These are phyloP conservation scores for Leccinum uliginosum DNA, from an alignment of 768 basidiomycete species.

Conservation along the genomic window DNA sequence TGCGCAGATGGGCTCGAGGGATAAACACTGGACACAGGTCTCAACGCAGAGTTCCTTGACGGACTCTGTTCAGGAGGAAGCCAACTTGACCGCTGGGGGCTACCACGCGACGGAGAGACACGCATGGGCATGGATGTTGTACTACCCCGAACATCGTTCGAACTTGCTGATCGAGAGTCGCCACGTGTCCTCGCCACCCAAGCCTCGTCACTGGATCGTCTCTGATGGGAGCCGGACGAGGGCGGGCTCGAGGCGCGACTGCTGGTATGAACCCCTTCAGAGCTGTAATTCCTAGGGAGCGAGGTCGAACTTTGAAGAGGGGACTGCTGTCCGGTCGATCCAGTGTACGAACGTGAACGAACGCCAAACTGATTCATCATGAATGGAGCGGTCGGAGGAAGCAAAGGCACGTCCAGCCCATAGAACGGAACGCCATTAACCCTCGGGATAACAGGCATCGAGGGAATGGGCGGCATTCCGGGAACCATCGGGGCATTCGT, in stretches of 20 bases:
- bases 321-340: constrained; percentile 30
- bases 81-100: constrained; percentile 23
- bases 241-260: constrained; percentile 18
- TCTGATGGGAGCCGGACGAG: constrained; percentile 23
- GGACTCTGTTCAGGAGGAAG: constrained; percentile 16
- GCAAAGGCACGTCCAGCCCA: constrained; percentile 60
- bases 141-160: constrained; percentile 13
- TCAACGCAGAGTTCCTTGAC: constrained; percentile 11
- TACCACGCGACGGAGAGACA: constrained; percentile 8
- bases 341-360: constrained; percentile 34
- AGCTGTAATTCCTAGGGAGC: constrained; percentile 23
- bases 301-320: constrained; percentile 19
- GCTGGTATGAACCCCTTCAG: constrained; percentile 16
- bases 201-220: constrained; percentile 31
- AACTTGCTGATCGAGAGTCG: constrained; percentile 14
- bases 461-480: constrained; percentile 35
- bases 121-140: constrained; percentile 9
- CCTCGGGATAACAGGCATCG: constrained; percentile 31
- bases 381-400: constrained; percentile 72
- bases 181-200: constrained; percentile 8
- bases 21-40: constrained; percentile 18
- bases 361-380: constrained; percentile 58
- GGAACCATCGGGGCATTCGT: constrained; percentile 9
- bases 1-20: constrained; percentile 7
- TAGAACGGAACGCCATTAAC: constrained; percentile 40